Evolutionary conservation across 73 alveolate genomes (phyloP).

Genomic region (Paramecium sexaurelia): DNA sequence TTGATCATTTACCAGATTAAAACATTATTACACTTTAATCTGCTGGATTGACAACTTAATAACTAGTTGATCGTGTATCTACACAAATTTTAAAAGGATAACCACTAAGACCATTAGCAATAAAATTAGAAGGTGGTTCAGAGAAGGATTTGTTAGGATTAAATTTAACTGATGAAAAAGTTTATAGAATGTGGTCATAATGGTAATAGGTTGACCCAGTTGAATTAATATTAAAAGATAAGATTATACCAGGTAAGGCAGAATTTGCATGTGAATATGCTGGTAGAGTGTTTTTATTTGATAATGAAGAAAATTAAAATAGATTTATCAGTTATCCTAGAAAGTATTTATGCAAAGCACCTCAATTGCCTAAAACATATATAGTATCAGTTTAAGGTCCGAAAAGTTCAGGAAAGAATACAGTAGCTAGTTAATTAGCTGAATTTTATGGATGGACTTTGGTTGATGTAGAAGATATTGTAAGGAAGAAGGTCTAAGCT

Average conservation of each 20-base stretch:
- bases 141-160: constrained; percentile 89
- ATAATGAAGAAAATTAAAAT: constrained; percentile 88
- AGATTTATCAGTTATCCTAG: constrained; percentile 88
- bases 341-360: constrained; percentile 85
- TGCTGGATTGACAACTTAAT: constrained; percentile 89
- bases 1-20: constrained; percentile 80
- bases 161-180: constrained; percentile 87
- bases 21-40: constrained; percentile 82
- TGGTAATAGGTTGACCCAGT: constrained; percentile 98
- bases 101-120: constrained; percentile 95
- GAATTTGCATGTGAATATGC: constrained; percentile 93
- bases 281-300: constrained; percentile 90
- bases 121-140: constrained; percentile 88
- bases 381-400: constrained; percentile 92
- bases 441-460: constrained; percentile 92
- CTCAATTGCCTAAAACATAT: constrained; percentile 88
- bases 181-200: constrained; percentile 93
- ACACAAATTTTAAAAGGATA: constrained; percentile 78
- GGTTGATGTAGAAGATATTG: constrained; percentile 89
- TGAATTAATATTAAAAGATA: constrained; percentile 85
- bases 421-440: constrained; percentile 84
- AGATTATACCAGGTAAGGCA: constrained; percentile 88
- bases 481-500: constrained; percentile 68
- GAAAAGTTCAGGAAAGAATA: constrained; percentile 87
- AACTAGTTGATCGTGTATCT: constrained; percentile 79